Evolutionary conservation across 495 filamentous ascomycete species (phyloP).

Genomic region (Neurospora discreta): DNA sequence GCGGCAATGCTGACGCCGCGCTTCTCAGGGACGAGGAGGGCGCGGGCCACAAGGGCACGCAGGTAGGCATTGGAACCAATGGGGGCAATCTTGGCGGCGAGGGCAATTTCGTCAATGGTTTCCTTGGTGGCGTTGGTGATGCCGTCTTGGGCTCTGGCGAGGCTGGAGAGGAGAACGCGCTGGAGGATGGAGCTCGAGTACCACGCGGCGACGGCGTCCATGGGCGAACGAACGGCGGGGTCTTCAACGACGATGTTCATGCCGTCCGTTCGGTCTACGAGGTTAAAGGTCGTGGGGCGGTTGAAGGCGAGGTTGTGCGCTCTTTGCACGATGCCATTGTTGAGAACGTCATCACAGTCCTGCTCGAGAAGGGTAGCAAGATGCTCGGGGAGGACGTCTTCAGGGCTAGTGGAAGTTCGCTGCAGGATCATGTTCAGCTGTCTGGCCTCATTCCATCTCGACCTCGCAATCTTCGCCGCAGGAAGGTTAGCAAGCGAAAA

Average conservation of each 20-base stretch:
- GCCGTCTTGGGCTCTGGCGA: constrained; percentile 29
- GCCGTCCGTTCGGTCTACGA: constrained; percentile 50
- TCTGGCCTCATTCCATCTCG: constrained; percentile 73
- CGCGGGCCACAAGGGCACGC: constrained; percentile 66
- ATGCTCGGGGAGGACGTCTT: constrained; percentile 64
- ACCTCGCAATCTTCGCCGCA: constrained; percentile 49
- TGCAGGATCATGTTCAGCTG: constrained; percentile 46
- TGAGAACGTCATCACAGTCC: constrained; percentile 71
- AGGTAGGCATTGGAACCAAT: constrained; percentile 64
- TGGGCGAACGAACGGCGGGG: constrained; percentile 70
- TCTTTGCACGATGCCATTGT: constrained; percentile 64
- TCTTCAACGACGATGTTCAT: constrained; percentile 83
- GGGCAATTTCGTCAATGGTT: constrained; percentile 44
- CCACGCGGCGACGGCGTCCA: constrained; percentile 88
- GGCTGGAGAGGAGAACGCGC: constrained; percentile 50
- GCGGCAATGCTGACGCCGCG: constrained; percentile 43
- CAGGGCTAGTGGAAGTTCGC: constrained; percentile 20
- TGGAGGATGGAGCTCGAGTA: constrained; percentile 72
- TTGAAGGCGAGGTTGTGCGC: constrained; percentile 92
- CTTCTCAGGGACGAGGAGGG: constrained; percentile 43
- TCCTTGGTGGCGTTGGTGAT: constrained; percentile 25
- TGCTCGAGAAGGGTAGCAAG: constrained; percentile 60
- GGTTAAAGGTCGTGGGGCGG: constrained; percentile 54
- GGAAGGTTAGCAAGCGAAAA: constrained; percentile 36
- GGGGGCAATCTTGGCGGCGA: constrained; percentile 67